Conservation (phyloP, 495 filamentous ascomycete genomes). For the Beverwykella pulmonaria region DNA sequence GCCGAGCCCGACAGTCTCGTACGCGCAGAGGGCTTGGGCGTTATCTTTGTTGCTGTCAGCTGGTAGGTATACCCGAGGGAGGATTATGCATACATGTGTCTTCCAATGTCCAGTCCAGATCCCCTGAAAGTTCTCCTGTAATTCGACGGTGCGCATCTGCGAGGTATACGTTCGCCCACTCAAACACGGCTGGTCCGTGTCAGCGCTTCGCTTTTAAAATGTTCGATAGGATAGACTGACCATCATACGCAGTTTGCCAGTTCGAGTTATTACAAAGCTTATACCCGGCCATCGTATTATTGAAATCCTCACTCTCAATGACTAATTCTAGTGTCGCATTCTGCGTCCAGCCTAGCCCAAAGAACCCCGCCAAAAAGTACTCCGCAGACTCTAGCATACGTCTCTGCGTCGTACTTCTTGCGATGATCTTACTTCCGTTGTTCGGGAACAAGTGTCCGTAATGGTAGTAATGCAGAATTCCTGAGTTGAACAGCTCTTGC, state of each 20-base stretch:
- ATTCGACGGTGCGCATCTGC: constrained; percentile 54
- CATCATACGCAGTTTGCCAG: constrained; percentile 26
- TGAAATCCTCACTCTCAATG: constrained; percentile 49
- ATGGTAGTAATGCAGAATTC: constrained; percentile 54
- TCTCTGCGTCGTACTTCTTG: constrained; percentile 60
- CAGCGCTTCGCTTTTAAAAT: not conserved
- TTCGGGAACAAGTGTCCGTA: constrained; percentile 62
- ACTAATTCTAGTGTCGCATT: constrained; percentile 57
- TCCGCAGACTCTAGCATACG: constrained; percentile 55
- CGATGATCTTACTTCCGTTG: constrained; percentile 63
- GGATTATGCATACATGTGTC: constrained; percentile 26
- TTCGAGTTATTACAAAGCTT: constrained; percentile 46
- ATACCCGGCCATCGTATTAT: constrained; percentile 42
- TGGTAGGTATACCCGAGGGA: constrained; percentile 34
- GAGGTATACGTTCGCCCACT: constrained; percentile 53
- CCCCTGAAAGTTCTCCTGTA: constrained; percentile 44
- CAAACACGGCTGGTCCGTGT: constrained; percentile 35
- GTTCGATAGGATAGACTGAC: constrained; percentile 14
- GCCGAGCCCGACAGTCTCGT: constrained; percentile 63
- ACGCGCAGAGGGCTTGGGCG: constrained; percentile 60
- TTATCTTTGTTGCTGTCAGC: constrained; percentile 55
- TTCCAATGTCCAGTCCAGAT: constrained; percentile 28
- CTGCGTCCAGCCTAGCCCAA: constrained; percentile 60
- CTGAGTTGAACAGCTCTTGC: constrained; percentile 54
- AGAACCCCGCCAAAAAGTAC: constrained; percentile 59